Conservation (phyloP, 306 rosid species). For the Ochetophila trinervis region DNA sequence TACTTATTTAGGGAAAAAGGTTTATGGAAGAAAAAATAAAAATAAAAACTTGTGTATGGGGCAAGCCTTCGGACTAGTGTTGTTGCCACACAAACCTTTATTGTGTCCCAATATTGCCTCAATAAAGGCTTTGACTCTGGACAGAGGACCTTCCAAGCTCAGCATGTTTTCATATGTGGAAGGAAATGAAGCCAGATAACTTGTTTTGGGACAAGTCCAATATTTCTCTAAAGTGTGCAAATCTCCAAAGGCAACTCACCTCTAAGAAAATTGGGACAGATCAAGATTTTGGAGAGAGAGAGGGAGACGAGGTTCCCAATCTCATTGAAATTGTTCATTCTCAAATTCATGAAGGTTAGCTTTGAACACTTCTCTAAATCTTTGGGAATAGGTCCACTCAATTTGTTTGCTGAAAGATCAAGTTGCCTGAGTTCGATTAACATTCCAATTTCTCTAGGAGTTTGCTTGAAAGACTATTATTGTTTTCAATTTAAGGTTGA, state of each 20-base stretch:
- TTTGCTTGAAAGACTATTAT: too few species aligned
- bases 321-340: background rate
- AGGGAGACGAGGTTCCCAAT: slow-evolving; percentile 11
- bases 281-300: slow-evolving; percentile 18
- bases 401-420: background rate
- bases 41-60: too few species aligned
- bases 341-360: too few species aligned
- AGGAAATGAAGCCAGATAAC: slow-evolving; percentile 20
- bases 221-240: slow-evolving; percentile 16
- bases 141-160: slow-evolving; percentile 7
- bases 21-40: too few species aligned
- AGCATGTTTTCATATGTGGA: background rate
- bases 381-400: background rate
- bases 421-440: background rate
- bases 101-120: too few species aligned
- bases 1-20: too few species aligned
- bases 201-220: slow-evolving; percentile 29
- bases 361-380: background rate
- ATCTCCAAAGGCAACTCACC: slow-evolving; percentile 20
- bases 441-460: background rate
- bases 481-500: too few species aligned
- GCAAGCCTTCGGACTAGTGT: too few species aligned
- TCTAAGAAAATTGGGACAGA: slow-evolving; percentile 14
- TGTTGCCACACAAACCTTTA: too few species aligned
- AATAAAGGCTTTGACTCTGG: slow-evolving; percentile 1